Conservation (phyloP, 129 eudicot genomes). For the Ambrosia artemisiifolia region DNA sequence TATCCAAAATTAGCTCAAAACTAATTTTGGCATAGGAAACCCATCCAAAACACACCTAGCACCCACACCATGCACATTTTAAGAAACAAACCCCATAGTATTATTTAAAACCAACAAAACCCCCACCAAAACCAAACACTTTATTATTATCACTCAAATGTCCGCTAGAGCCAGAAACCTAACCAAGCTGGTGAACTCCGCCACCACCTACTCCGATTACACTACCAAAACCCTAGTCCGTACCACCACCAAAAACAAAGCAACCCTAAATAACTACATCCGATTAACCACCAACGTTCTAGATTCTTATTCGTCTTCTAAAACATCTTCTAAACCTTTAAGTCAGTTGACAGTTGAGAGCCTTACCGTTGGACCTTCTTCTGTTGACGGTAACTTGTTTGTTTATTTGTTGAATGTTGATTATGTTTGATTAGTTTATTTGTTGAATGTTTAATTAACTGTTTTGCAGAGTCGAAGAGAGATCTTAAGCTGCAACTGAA, state of each 20-base stretch:
- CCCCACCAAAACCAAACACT: too few relatives aligned
- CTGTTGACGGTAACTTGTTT: conserved; percentile 20
- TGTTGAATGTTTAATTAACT: neutral
- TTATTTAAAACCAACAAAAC: too few relatives aligned
- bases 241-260: conserved; percentile 13
- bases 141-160: conserved; percentile 9
- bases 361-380: conserved; percentile 19
- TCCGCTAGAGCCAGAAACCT: conserved; percentile 26
- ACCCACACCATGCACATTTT: too few relatives aligned
- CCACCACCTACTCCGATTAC: conserved; percentile 35
- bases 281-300: too few relatives aligned
- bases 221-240: conserved; percentile 38
- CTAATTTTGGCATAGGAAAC: too few relatives aligned
- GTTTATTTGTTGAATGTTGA: neutral
- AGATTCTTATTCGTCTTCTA: too few relatives aligned
- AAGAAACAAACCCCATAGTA: too few relatives aligned
- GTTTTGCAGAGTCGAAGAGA: conserved; percentile 39
- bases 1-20: too few relatives aligned
- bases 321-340: conserved; percentile 14
- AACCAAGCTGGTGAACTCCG: conserved; percentile 29
- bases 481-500: conserved; percentile 22
- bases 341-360: conserved; percentile 30
- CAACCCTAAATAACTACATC: too few relatives aligned
- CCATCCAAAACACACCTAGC: too few relatives aligned
- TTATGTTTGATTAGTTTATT: too few relatives aligned